Evolutionary conservation across 768 basidiomycete species (phyloP), one percentile per base, ranked within the genome.

Genomic region (Termitomyces heimii): DNA sequence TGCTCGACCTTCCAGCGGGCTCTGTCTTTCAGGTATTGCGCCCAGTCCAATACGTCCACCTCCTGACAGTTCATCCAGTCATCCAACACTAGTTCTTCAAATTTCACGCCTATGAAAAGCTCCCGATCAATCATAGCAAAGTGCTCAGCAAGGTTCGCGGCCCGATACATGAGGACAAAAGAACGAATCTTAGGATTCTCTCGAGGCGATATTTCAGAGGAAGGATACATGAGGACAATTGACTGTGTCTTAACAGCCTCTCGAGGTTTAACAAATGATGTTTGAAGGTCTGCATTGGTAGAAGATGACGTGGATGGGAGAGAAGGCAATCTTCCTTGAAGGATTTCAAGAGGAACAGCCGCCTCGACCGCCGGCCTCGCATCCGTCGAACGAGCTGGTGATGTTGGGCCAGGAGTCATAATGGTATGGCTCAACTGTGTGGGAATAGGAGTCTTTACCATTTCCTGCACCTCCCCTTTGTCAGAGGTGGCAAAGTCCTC

Each of bases 91-190:
- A 94, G 77, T 65, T 96, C 94, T 65, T 94, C 91, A 66, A 94
- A 94, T 63, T 86, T 88, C 68, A 96, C 79, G 13, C 82, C 81
- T 69, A 89, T 84, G 68, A 94, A 92, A 54, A 95, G 72, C 63
- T 95, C 93, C 26, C 90, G 81, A 61, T 96, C 93, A 61, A 96
- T 92, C 80, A 92, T 86, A 7, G 88, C 80, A 65, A 95, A 89
- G 63, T 94, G 89, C 53, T 85, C 78, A 1, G 88, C 88, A 34
- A 97, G 68, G 5, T 71, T 71, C 37, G 83, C 82, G 1, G 88
- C 82, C 6, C 82, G 76, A 66, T 81, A 76, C 31, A 66, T 70
- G n/a, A 92, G 73, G 51, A 94, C 77, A 73, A 89, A 94, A 2
- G 88, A 92, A 9, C 81, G 83, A 65, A 89, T 82, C 7, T 75